These are phyloP conservation scores for Mayamaea pseudoterrestris DNA, from an alignment of 108 stramenopile genomes.

Conservation along the genomic window DNA sequence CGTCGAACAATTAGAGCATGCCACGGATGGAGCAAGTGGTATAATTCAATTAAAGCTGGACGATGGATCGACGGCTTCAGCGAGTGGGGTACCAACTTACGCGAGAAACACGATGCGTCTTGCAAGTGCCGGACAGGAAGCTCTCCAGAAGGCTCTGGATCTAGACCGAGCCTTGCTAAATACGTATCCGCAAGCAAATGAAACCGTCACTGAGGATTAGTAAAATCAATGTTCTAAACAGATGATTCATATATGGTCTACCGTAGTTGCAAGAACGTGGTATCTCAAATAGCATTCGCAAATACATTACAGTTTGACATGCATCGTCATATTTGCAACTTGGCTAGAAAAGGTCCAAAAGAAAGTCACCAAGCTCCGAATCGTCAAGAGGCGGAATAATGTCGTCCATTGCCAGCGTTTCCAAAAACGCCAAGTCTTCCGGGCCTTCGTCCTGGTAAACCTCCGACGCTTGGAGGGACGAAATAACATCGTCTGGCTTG, in stretches of 20 bases:
- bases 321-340: not conserved
- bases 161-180: not conserved
- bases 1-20: slow-evolving; percentile 18
- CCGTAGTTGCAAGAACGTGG: no score
- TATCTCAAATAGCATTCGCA: no score
- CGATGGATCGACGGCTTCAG: slow-evolving; percentile 35
- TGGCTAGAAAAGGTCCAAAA: no score
- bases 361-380: not conserved
- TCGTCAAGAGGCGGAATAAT: not conserved
- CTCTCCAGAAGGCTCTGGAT: slow-evolving; percentile 16
- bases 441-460: slow-evolving; percentile 4
- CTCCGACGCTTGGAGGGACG: not conserved
- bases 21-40: slow-evolving; percentile 18
- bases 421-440: slow-evolving; percentile 2
- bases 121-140: slow-evolving; percentile 24
- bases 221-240: no score
- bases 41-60: slow-evolving; percentile 39
- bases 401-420: not conserved
- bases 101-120: slow-evolving; percentile 34
- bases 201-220: no score
- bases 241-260: no score
- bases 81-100: slow-evolving; percentile 39
- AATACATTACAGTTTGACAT: no score
- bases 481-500: slow-evolving; percentile 12
- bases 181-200: not conserved